Base-by-base conservation (phyloP, 2,329 filamentous ascomycete genomes). In the Fusarium burgessii region DNA sequence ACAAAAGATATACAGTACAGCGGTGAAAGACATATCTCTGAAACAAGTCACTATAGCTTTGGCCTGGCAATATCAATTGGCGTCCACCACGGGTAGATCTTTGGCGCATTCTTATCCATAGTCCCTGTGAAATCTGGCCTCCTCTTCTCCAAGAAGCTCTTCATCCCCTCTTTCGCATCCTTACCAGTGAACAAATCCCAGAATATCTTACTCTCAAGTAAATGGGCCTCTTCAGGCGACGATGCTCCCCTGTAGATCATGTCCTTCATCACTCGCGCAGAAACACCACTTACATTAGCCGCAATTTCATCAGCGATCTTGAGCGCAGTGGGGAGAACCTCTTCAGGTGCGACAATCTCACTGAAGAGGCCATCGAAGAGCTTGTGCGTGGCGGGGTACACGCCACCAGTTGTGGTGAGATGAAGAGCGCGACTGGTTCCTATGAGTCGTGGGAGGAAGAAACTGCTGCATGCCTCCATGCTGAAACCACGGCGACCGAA, bases 401-500 rank as follows among this genome's bases (percentile, higher is more conserved):
- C 89, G 5, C 81, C 81, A 1, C 92, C 92, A 0, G 91, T 93
- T 6, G 91, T 92, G 45, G 89, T 83, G 33, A 93, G 84, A 75
- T 91, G 88, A 77, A 91, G 81, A 1, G 91, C 91, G 69, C 87
- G 85, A 17, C 86, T 86, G 59, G 86, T 83, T 62, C 92, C 92
- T 65, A 94, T 86, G 29, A 94, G 83, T 0, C 90, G 86, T 5
- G 92, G 92, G 38, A 94, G 84, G 82, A 93, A 94, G 79, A 87
- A 94, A 12, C 88, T 90, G 54, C 86, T 89, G 76, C 88, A 91
- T 1, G 90, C 91, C 80, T 95, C 92, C 87, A 92, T 91, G 64
- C 89, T 85, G 74, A 94, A 84, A 2, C 92, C 92, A 45, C 92
- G 85, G 29, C 91, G 87, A 27, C 87, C 85, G 78, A 94, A 95